These are phyloP conservation scores for Aspergillus heteromorphus DNA, from an alignment of 495 filamentous ascomycete genomes.

Conservation along the genomic window DNA sequence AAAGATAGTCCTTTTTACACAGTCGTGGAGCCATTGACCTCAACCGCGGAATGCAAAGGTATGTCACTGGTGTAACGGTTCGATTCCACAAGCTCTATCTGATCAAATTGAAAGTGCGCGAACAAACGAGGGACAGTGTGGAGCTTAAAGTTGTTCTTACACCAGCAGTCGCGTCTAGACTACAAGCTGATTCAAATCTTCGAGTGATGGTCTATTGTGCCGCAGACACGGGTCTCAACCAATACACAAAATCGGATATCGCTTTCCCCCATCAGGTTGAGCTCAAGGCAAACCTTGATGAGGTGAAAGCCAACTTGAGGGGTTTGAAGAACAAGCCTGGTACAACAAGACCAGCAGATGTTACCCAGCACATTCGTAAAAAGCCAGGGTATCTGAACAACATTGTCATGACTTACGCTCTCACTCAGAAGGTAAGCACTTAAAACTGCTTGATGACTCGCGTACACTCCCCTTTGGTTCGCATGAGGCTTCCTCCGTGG, in stretches of 20 bases:
- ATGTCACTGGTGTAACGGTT: conserved; percentile 20
- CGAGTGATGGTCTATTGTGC: conserved; percentile 81
- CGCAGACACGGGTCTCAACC: conserved; percentile 47
- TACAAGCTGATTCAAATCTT: conserved; percentile 48
- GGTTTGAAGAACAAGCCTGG: conserved; percentile 94
- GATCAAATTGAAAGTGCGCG: conserved; percentile 37
- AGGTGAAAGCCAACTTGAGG: conserved; percentile 82
- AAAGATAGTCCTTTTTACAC: conserved; percentile 77
- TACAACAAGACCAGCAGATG: conserved; percentile 85
- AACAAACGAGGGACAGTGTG: conserved; percentile 48
- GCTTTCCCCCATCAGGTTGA: conserved; percentile 89
- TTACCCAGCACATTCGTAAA: conserved; percentile 70
- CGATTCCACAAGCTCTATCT: conserved; percentile 1
- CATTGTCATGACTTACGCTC: conserved; percentile 82
- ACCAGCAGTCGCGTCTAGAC: conserved; percentile 39
- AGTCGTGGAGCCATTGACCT: conserved; percentile 54
- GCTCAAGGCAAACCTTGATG: conserved; percentile 80
- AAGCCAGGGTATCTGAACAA: conserved; percentile 65
- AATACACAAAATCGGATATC: conserved; percentile 62
- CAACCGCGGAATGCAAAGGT: conserved; percentile 64
- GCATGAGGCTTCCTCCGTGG: neutral
- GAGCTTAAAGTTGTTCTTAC: conserved; percentile 50
- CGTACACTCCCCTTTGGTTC: neutral
- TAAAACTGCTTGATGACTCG: conserved; percentile 3
- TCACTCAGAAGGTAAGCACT: conserved; percentile 71